A percentile compares a stretch with the other conserved stretches of the same genome.
These are phyloP conservation scores for Kwoniella newhampshirensis DNA, from an alignment of 768 basidiomycete genomes.

Conservation along the genomic window DNA sequence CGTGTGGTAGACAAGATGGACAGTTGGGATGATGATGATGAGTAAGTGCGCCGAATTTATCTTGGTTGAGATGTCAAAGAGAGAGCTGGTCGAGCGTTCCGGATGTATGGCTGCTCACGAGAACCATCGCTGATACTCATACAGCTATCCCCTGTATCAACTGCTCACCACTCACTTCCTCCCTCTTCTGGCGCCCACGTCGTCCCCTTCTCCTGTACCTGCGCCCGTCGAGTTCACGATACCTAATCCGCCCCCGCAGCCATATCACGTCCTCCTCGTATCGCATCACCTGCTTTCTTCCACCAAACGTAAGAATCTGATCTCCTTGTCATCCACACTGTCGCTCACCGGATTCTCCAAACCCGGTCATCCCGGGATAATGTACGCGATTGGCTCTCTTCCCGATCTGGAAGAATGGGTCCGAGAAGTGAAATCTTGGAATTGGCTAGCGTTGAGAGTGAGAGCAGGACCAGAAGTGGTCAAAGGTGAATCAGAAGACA, in stretches of 20 bases:
- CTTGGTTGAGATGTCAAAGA: constrained; percentile 53
- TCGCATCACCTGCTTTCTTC: constrained; percentile 64
- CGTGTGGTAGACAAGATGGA: constrained; percentile 37
- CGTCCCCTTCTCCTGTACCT: neutral
- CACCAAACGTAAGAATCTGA: constrained; percentile 62
- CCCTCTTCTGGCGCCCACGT: constrained; percentile 55
- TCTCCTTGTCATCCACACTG: constrained; percentile 61
- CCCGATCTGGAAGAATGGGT: constrained; percentile 66
- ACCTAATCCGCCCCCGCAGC: neutral
- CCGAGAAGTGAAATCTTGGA: constrained; percentile 68
- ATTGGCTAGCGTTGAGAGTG: constrained; percentile 70
- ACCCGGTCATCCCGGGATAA: constrained; percentile 71
- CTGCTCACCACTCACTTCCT: constrained; percentile 63
- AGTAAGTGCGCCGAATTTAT: constrained; percentile 35
- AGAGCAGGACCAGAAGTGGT: constrained; percentile 55
- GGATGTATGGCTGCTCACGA: too few species aligned
- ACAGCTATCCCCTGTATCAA: constrained; percentile 65
- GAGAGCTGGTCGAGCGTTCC: too few species aligned
- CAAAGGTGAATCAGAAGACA: neutral
- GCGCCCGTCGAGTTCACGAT: neutral
- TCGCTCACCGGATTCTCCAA: constrained; percentile 68
- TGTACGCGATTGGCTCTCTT: constrained; percentile 65
- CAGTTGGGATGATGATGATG: constrained; percentile 37
- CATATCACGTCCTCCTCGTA: constrained; percentile 66
- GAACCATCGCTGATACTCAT: constrained; percentile 52